phyloP scores from a whole-genome alignment of 2,329 filamentous ascomycete genomes.

The Sporothrix brunneoviolacea region DNA sequence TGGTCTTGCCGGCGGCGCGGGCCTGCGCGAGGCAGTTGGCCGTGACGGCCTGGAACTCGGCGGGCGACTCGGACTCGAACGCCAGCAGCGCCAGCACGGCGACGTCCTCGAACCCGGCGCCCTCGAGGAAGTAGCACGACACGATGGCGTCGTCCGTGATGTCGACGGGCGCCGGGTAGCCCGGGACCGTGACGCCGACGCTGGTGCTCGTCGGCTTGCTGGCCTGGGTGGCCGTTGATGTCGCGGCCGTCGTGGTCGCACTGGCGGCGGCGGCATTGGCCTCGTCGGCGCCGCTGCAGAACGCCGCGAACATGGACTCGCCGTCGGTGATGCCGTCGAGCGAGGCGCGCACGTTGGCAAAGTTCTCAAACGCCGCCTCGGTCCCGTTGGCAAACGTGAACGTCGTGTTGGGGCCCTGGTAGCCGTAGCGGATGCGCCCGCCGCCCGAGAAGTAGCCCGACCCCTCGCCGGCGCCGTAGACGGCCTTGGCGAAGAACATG shows the following conservation, averaged over 20 bases:
- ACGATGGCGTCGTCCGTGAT: conserved; percentile 24
- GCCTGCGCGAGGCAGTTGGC: conserved; percentile 31
- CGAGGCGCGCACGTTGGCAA: conserved; percentile 24
- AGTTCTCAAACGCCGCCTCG: conserved; percentile 25
- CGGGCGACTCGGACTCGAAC: conserved; percentile 21
- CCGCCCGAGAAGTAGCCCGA: conserved; percentile 26
- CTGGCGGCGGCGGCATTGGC: not conserved
- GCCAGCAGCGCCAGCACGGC: conserved; percentile 27
- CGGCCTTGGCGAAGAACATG: conserved; percentile 29
- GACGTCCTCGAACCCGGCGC: conserved; percentile 25
- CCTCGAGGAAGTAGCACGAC: conserved; percentile 30
- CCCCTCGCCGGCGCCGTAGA: conserved; percentile 15
- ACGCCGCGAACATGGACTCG: conserved; percentile 27
- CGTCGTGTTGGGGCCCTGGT: conserved; percentile 29
- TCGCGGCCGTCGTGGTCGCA: not conserved
- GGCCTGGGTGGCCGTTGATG: conserved; percentile 1
- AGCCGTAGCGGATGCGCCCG: conserved; percentile 26
- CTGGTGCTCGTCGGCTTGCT: not conserved
- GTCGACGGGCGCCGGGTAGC: conserved; percentile 27
- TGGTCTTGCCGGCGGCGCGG: conserved; percentile 45
- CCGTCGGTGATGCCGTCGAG: conserved; percentile 28
- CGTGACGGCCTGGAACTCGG: conserved; percentile 29
- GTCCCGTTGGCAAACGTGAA: conserved; percentile 33
- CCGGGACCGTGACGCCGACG: conserved; percentile 2
- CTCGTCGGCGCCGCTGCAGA: conserved; percentile 23